Conservation (phyloP, 345 rosid species). For the Hypericum perforatum region DNA sequence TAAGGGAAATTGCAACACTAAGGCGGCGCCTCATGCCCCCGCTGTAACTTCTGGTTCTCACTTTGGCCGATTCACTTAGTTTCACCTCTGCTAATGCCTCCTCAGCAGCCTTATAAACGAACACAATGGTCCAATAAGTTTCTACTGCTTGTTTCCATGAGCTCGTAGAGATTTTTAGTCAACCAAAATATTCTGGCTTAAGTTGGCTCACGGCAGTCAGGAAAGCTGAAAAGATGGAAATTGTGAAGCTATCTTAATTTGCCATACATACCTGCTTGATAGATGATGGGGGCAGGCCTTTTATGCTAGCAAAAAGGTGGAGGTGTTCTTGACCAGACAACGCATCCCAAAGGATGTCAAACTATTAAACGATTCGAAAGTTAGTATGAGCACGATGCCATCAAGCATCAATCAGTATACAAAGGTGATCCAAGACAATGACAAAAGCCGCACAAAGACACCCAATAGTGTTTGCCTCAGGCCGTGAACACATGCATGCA, state of each 20-base stretch:
- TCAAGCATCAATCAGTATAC: neutral
- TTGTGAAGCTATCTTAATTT: neutral
- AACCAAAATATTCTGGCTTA: neutral
- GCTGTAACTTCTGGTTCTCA: constrained; percentile 83
- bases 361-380: constrained; percentile 28
- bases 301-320: constrained; percentile 68
- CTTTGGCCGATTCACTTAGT: constrained; percentile 51
- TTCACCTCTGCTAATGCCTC: constrained; percentile 63
- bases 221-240: constrained; percentile 1
- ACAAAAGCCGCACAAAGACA: neutral
- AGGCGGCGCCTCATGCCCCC: constrained; percentile 97
- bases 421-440: neutral
- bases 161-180: neutral
- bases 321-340: constrained; percentile 81
- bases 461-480: no score
- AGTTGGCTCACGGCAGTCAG: neutral
- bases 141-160: no score
- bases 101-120: constrained; percentile 37
- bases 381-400: constrained; percentile 5
- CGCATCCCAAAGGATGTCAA: constrained; percentile 88
- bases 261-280: constrained; percentile 42
- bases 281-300: constrained; percentile 59
- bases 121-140: no score
- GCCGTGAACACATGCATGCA: neutral
- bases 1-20: constrained; percentile 81